Conservation (phyloP, 371 early-diverging fungal species). For the Lichtheimia ramosa region DNA sequence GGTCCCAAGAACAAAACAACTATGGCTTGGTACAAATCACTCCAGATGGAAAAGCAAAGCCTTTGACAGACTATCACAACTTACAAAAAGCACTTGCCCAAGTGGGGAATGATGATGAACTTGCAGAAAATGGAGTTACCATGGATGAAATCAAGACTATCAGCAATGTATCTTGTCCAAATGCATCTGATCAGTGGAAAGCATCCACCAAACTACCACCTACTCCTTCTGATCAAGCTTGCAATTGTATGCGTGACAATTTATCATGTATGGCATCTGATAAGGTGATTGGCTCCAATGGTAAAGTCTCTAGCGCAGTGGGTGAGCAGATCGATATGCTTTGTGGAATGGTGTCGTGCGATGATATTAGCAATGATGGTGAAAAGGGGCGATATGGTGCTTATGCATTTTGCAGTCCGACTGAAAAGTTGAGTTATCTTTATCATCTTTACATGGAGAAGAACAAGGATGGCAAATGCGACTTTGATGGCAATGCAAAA, state of each 20-base stretch:
- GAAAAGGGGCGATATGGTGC: slow-evolving; percentile 57
- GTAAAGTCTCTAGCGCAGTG: slow-evolving; percentile 2
- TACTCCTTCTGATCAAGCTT: slow-evolving; percentile 71
- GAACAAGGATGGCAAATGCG: slow-evolving; percentile 26
- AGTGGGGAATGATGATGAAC: not conserved
- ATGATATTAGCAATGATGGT: slow-evolving; percentile 53
- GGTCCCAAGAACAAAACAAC: slow-evolving; percentile 75
- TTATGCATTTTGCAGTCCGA: slow-evolving; percentile 53
- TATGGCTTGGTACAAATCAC: slow-evolving; percentile 74
- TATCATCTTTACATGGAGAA: slow-evolving; percentile 33
- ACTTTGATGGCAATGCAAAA: slow-evolving; percentile 40
- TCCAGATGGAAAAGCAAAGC: slow-evolving; percentile 35
- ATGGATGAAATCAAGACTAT: slow-evolving; percentile 45
- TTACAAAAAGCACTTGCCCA: slow-evolving; percentile 39
- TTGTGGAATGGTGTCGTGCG: slow-evolving; percentile 55
- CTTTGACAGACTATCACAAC: slow-evolving; percentile 48
- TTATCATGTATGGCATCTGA: slow-evolving; percentile 59
- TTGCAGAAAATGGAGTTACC: slow-evolving; percentile 42
- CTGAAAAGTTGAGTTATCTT: slow-evolving; percentile 53
- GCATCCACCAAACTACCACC: slow-evolving; percentile 63
- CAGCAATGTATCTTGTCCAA: slow-evolving; percentile 52
- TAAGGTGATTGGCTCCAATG: slow-evolving; percentile 25
- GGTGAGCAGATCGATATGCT: slow-evolving; percentile 48
- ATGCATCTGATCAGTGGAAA: slow-evolving; percentile 53
- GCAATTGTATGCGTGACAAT: slow-evolving; percentile 69